Percentiles rank a stretch among this genome's conserved stretches.
phyloP scores from a whole-genome alignment of 257 asterid genomes.

The Catharanthus roseus region DNA sequence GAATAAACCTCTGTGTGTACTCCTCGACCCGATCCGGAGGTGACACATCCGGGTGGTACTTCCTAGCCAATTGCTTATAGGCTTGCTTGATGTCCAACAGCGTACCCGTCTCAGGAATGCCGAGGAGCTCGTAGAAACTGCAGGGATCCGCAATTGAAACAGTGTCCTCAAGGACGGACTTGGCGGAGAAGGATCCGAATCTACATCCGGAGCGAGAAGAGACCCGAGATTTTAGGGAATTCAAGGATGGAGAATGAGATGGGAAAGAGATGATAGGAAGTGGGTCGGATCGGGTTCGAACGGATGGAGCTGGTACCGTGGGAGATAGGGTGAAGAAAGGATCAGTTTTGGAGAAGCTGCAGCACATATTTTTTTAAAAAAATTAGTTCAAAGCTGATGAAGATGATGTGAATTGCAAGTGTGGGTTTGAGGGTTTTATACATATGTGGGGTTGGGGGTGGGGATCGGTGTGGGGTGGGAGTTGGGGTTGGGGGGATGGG shows the following conservation, averaged over 20 bases:
- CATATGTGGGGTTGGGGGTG: too few species aligned
- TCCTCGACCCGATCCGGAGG: constrained; percentile 80
- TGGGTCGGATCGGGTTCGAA: constrained; percentile 10
- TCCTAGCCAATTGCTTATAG: constrained; percentile 74
- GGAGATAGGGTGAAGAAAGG: constrained; percentile 9
- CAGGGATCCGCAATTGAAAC: constrained; percentile 9
- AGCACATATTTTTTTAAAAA: constrained; percentile 7
- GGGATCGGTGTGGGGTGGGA: too few species aligned
- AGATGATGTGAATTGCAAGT: too few species aligned
- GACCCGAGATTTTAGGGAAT: constrained; percentile 7
- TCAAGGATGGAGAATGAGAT: not conserved
- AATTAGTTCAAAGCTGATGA: not conserved
- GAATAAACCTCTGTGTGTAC: constrained; percentile 59
- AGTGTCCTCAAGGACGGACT: constrained; percentile 5
- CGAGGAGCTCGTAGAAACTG: constrained; percentile 66
- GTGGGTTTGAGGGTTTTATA: not conserved
- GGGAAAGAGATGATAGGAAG: constrained; percentile 15
- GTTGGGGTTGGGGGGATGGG: too few species aligned
- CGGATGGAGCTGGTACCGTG: not conserved
- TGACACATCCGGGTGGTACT: constrained; percentile 92
- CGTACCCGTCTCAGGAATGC: constrained; percentile 59
- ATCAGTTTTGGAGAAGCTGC: constrained; percentile 12
- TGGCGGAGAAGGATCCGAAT: not conserved
- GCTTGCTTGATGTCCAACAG: constrained; percentile 68
- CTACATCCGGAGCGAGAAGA: constrained; percentile 6